Evolutionary conservation across 2,329 filamentous ascomycete genomes (phyloP).

Genomic region (Sporothrix luriei): DNA sequence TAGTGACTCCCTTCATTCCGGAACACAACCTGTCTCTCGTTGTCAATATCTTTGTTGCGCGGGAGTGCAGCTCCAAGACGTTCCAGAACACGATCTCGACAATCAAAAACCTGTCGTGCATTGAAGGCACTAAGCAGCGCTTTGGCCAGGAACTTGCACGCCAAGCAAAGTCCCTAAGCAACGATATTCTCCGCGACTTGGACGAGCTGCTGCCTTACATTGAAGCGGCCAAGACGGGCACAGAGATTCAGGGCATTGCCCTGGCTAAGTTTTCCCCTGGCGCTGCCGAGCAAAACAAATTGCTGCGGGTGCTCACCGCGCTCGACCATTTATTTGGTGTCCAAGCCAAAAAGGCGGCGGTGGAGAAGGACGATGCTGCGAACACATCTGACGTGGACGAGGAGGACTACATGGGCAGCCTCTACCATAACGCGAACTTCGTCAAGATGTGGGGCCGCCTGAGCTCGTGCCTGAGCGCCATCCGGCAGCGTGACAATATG

Average conservation of each 20-base stretch:
- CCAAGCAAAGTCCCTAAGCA: conserved; percentile 81
- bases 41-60: conserved; percentile 93
- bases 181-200: conserved; percentile 81
- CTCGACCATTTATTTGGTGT: conserved; percentile 94
- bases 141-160: conserved; percentile 92
- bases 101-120: conserved; percentile 96
- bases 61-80: conserved; percentile 95
- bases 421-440: conserved; percentile 92
- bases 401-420: conserved; percentile 79
- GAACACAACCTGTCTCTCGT: conserved; percentile 88
- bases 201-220: conserved; percentile 85
- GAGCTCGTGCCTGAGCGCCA: conserved; percentile 83
- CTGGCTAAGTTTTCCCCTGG: conserved; percentile 94
- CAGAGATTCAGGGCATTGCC: conserved; percentile 92
- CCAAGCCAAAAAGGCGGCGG: conserved; percentile 60
- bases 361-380: conserved; percentile 39
- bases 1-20: conserved; percentile 83
- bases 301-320: conserved; percentile 87
- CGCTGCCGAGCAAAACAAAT: conserved; percentile 94
- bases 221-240: conserved; percentile 80
- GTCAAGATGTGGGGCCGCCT: conserved; percentile 89
- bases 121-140: conserved; percentile 84
- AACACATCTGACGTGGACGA: conserved; percentile 54
- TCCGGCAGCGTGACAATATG: conserved; percentile 91
- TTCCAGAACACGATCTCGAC: conserved; percentile 97